Percentiles rank a stretch among this genome's conserved stretches.
These are phyloP conservation scores for Lactarius quietus DNA, from an alignment of 768 basidiomycete species.

Conservation along the genomic window DNA sequence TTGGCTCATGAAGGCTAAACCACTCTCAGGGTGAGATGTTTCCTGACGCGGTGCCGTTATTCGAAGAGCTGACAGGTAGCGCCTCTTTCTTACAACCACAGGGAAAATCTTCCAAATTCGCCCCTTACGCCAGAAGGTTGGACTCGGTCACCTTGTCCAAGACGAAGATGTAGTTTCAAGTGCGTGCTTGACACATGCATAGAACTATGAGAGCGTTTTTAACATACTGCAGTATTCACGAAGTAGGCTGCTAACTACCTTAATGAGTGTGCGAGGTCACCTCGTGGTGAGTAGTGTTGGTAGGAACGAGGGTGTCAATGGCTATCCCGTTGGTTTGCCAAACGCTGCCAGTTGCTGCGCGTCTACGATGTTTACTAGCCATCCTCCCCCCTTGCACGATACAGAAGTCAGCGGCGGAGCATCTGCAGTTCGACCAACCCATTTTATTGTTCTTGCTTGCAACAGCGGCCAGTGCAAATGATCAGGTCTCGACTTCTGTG, in stretches of 20 bases:
- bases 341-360: neutral
- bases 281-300: neutral
- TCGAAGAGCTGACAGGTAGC: constrained; percentile 15
- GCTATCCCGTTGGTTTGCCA: neutral
- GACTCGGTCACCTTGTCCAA: constrained; percentile 74
- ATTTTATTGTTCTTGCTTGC: too few species aligned
- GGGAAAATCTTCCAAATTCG: constrained; percentile 94
- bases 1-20: constrained; percentile 1
- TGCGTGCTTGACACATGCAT: constrained; percentile 38
- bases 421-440: neutral
- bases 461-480: too few species aligned
- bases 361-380: neutral
- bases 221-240: constrained; percentile 36
- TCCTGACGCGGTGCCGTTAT: constrained; percentile 4
- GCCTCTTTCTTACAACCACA: constrained; percentile 29
- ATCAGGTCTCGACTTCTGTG: too few species aligned
- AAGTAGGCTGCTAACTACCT: constrained; percentile 14
- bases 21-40: constrained; percentile 17
- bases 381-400: neutral
- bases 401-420: neutral
- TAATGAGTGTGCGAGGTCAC: neutral
- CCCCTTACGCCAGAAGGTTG: constrained; percentile 95
- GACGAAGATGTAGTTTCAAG: constrained; percentile 90
- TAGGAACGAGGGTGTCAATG: neutral
- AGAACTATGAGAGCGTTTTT: neutral